Evolutionary conservation across 2,329 filamentous ascomycete genomes (phyloP), one percentile per base, ranked within the genome.

Genomic region (Penicillium digitatum): DNA sequence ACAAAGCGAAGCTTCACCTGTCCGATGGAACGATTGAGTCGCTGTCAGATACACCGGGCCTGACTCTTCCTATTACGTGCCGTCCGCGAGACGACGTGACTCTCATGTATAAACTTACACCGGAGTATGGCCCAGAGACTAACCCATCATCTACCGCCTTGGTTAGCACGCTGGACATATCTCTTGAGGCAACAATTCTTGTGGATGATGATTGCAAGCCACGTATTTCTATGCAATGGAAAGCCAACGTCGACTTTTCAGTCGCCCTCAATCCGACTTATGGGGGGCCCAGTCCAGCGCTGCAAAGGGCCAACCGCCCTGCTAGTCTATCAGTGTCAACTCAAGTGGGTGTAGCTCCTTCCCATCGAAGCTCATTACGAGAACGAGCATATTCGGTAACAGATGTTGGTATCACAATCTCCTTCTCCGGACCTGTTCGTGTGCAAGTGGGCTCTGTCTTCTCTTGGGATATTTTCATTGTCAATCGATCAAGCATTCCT

Each of bases 51-150:
- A 64, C 63, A 4, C 63, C 69, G 3, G 70, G 73, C 16, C 65
- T 74, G 16, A 55, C 59, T 11, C 67, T 71, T 8, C 72, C 76
- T 0, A 69, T 78, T 16, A 63, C 68, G 11, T 78, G 79, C 62
- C 77, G 75, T 14, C 79, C 81, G 12, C 77, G 81, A 54, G 82
- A 85, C 54, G 80, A 83, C 61, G 67, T 82, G n/a, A 81, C 81
- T 0, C 71, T 83, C 47, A 69, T 85, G 20, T 85, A 83, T 66
- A 81, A 78, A 61, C 71, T 82, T 27, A 74, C 71, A 1, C 75
- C 76, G 10, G 68, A 70, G 37, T 69, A 72, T 42, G 69, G 68
- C 2, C 62, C 69, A 3, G 72, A 74, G 50, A 63, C 68, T 16
- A 72, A 69, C 52, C 65, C 67, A 12, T 69, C 74, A 10, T 73